A percentile compares a stretch with the other conserved stretches of the same genome.
These are phyloP conservation scores for Mimosa pudica DNA, from an alignment of 306 rosid species.

Conservation along the genomic window DNA sequence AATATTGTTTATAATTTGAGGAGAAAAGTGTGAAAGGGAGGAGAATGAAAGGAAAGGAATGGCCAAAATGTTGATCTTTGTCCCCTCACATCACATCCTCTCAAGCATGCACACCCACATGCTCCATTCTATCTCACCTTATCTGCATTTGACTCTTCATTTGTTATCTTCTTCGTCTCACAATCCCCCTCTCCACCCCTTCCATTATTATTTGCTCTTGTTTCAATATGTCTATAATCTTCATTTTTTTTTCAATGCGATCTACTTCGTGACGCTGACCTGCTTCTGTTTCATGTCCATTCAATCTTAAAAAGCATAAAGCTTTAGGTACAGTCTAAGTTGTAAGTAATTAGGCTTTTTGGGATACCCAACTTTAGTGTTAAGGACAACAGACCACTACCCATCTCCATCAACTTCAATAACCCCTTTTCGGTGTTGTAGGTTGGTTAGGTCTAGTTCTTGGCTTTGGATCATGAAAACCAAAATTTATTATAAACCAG, in stretches of 20 bases:
- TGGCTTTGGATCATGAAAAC: not conserved
- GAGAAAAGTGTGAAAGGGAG: too few relatives aligned
- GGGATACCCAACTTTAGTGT: not conserved
- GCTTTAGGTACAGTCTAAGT: not conserved
- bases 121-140: slow-evolving; percentile 37
- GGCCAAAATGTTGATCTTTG: slow-evolving; percentile 46
- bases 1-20: too few relatives aligned
- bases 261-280: slow-evolving; percentile 36
- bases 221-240: slow-evolving; percentile 13
- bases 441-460: not conserved
- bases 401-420: not conserved
- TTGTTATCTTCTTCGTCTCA: slow-evolving; percentile 43
- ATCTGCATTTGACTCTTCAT: slow-evolving; percentile 59
- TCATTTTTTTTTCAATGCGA: not conserved
- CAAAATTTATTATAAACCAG: not conserved
- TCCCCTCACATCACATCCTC: slow-evolving; percentile 31
- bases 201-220: not conserved
- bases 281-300: slow-evolving; percentile 5
- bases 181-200: not conserved
- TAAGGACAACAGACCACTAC: not conserved
- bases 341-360: not conserved
- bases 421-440: not conserved
- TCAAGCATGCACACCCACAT: slow-evolving; percentile 49
- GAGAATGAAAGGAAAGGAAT: not conserved
- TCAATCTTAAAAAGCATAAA: not conserved